A percentile compares a stretch with the other conserved stretches of the same genome.
Evolutionary conservation across 331 rosid species (phyloP).

Genomic region (Arachis monticola): DNA sequence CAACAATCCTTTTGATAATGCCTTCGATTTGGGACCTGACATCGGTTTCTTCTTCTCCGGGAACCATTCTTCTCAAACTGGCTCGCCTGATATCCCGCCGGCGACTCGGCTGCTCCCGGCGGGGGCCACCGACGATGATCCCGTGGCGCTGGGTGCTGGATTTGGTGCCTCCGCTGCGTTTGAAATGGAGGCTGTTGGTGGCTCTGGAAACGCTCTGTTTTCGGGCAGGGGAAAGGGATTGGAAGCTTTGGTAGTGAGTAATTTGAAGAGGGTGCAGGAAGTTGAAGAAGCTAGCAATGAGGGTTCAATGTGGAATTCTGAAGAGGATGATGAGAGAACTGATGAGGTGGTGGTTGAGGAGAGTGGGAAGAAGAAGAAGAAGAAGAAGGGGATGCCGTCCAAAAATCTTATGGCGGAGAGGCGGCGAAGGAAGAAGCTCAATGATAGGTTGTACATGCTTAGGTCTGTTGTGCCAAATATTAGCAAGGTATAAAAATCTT

Average conservation of each 20-base stretch:
- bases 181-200: constrained; percentile 46
- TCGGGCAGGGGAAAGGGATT: constrained; percentile 43
- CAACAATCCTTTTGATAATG: constrained; percentile 50
- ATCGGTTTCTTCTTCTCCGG: constrained; percentile 44
- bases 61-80: constrained; percentile 39
- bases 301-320: constrained; percentile 61
- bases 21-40: constrained; percentile 53
- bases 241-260: constrained; percentile 57
- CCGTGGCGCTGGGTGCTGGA: constrained; percentile 20
- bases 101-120: constrained; percentile 36
- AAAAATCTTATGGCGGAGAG: constrained; percentile 93
- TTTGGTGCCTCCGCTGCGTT: constrained; percentile 34
- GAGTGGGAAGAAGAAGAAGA: constrained; percentile 59
- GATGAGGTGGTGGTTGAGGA: constrained; percentile 45
- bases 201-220: constrained; percentile 46
- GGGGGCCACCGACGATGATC: constrained; percentile 33
- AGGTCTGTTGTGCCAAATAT: constrained; percentile 90
- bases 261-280: constrained; percentile 42
- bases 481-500: constrained; percentile 62
- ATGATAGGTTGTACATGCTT: constrained; percentile 85
- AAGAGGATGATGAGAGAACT: constrained; percentile 53
- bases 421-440: constrained; percentile 84
- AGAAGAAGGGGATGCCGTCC: constrained; percentile 59
- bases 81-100: constrained; percentile 42
- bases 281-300: constrained; percentile 55